Conservation (phyloP, 176 grass and related monocot species). For the Cymbopogon citratus region DNA sequence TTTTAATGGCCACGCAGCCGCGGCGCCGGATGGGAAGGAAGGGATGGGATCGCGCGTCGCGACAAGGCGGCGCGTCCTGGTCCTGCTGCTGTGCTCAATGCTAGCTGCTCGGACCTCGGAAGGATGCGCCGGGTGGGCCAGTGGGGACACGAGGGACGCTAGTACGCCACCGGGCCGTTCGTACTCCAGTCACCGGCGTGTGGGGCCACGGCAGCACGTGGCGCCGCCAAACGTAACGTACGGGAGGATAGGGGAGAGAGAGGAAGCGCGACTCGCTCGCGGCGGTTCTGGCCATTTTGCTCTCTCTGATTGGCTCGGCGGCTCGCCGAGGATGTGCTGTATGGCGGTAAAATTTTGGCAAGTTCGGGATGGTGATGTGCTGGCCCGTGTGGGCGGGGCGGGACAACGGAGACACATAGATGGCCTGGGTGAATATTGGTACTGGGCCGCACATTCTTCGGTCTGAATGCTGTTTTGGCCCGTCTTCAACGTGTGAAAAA, state of each 20-base stretch:
- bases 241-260: neutral
- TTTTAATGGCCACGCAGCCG: constrained; percentile 4
- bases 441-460: neutral
- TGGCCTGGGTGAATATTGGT: neutral
- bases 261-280: neutral
- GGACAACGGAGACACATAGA: no score
- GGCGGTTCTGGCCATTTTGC: neutral
- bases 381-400: neutral
- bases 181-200: neutral
- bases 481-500: neutral
- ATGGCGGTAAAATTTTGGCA: constrained; percentile 5
- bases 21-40: neutral
- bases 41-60: constrained; percentile 10
- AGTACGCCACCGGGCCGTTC: neutral
- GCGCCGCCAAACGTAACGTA: neutral
- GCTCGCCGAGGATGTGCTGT: neutral
- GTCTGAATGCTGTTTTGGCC: neutral
- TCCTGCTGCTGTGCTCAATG: neutral
- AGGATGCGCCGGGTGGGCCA: neutral
- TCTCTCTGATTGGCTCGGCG: neutral
- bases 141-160: neutral
- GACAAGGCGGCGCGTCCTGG: constrained; percentile 27
- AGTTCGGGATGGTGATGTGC: neutral
- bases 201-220: neutral
- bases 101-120: neutral